phyloP scores from a whole-genome alignment of 2,329 filamentous ascomycete species.

The Monilinia vaccinii-corymbosi region DNA sequence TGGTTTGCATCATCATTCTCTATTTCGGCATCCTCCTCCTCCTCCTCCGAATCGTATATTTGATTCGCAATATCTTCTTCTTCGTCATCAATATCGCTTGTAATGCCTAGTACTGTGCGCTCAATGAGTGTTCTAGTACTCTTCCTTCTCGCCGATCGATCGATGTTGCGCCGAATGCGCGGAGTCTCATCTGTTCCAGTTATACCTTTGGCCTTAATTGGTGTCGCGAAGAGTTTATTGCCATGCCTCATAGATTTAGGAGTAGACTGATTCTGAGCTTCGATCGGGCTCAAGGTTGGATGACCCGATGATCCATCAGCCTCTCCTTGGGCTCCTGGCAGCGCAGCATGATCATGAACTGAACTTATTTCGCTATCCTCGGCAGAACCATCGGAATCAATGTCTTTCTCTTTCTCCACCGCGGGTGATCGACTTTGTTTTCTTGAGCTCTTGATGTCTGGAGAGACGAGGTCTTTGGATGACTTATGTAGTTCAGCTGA shows the following conservation, averaged over 20 bases:
- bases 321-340: neutral
- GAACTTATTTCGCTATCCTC: neutral
- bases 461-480: neutral
- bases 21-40: conserved; percentile 34
- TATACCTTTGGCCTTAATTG: conserved; percentile 17
- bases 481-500: neutral
- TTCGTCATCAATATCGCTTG: conserved; percentile 63
- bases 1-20: conserved; percentile 27
- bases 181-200: conserved; percentile 20
- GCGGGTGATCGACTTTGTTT: neutral
- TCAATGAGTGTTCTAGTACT: conserved; percentile 70
- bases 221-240: conserved; percentile 27
- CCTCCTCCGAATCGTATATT: conserved; percentile 53
- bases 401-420: neutral
- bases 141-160: conserved; percentile 80
- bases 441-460: neutral
- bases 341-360: neutral
- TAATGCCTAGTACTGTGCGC: conserved; percentile 52
- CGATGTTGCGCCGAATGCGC: conserved; percentile 39
- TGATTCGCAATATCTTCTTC: conserved; percentile 59
- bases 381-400: neutral
- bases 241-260: conserved; percentile 17
- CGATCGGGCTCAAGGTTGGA: neutral
- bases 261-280: conserved; percentile 14
- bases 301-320: neutral